These are phyloP conservation scores for Penicillium brasilianum DNA, from an alignment of 2,329 filamentous ascomycete genomes.

Conservation along the genomic window DNA sequence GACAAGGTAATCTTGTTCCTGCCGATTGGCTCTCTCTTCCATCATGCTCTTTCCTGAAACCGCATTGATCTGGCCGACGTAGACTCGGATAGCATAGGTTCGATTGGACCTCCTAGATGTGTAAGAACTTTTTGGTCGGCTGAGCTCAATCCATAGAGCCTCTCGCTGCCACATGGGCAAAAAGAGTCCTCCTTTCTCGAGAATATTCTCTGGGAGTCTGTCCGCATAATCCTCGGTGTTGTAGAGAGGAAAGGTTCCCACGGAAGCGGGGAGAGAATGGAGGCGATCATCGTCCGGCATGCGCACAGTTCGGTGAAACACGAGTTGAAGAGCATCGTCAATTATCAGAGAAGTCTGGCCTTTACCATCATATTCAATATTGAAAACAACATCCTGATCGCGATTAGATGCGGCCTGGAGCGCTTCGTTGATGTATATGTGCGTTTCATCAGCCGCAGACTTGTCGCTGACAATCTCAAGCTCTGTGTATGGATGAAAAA, in stretches of 20 bases:
- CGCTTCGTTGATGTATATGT: background rate
- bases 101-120: background rate
- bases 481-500: background rate
- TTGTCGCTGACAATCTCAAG: background rate
- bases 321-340: background rate
- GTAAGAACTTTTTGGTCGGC: background rate
- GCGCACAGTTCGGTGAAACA: background rate
- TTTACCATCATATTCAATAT: background rate
- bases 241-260: background rate
- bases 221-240: background rate
- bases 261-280: background rate
- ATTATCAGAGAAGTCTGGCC: background rate
- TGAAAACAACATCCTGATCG: background rate
- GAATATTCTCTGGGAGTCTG: background rate
- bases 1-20: background rate
- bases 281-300: constrained; percentile 1
- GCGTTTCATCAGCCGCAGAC: background rate
- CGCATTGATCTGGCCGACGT: background rate
- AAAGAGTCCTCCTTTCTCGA: background rate
- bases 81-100: background rate
- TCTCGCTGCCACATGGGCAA: background rate
- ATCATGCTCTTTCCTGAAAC: background rate
- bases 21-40: background rate
- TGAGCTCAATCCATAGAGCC: background rate
- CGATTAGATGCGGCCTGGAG: background rate